A percentile compares a stretch with the other conserved stretches of the same genome.
These are phyloP conservation scores for Amyloporia xantha DNA, from an alignment of 768 basidiomycete genomes.

Conservation along the genomic window DNA sequence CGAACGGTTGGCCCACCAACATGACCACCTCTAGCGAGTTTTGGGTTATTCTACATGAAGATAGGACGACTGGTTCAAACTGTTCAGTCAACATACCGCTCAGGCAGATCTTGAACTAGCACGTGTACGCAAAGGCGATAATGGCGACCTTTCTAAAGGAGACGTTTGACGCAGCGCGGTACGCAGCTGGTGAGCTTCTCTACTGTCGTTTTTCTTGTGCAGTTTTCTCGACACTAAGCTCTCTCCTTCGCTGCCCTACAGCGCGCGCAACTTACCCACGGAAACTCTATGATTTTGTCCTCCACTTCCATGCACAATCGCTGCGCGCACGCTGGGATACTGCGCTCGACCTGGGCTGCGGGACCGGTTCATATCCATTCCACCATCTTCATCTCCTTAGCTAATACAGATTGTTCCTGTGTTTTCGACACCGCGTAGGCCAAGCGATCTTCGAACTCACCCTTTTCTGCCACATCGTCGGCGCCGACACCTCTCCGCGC, in stretches of 20 bases:
- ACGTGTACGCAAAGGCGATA: no score
- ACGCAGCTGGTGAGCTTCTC: slow-evolving; percentile 34
- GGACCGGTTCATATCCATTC: slow-evolving; percentile 51
- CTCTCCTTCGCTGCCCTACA: no score
- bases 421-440: slow-evolving; percentile 37
- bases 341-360: slow-evolving; percentile 77
- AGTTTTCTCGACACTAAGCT: no score
- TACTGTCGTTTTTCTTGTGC: background rate
- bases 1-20: no score
- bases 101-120: no score
- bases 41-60: no score
- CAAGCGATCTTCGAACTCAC: slow-evolving; percentile 59
- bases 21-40: no score
- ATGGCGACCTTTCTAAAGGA: slow-evolving; percentile 77
- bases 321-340: slow-evolving; percentile 38
- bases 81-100: no score
- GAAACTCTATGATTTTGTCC: slow-evolving; percentile 56
- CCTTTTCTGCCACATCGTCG: slow-evolving; percentile 54
- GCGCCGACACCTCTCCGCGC: slow-evolving; percentile 64
- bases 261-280: slow-evolving; percentile 70
- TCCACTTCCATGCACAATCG: slow-evolving; percentile 44
- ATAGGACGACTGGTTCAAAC: no score
- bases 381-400: background rate
- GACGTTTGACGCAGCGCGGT: slow-evolving; percentile 59
- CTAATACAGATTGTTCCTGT: background rate